phyloP scores from a whole-genome alignment of 495 filamentous ascomycete species.

The Rostrohypoxylon terebratum region DNA sequence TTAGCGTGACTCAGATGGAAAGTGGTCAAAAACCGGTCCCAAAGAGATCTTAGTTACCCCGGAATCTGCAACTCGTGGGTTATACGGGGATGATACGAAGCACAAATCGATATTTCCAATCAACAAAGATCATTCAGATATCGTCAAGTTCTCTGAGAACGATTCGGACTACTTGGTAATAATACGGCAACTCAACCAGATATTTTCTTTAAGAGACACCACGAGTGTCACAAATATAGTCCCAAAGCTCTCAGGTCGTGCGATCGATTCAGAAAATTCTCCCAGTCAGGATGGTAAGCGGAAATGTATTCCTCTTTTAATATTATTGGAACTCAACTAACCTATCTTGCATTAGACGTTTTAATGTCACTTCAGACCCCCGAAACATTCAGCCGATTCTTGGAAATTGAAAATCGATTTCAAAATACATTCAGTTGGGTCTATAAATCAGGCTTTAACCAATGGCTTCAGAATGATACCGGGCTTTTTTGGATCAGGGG shows the following conservation, averaged over 20 bases:
- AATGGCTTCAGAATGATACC: constrained; percentile 33
- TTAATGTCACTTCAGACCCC: constrained; percentile 1
- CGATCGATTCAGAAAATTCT: no score
- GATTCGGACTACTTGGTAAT: background rate
- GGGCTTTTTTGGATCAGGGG: constrained; percentile 45
- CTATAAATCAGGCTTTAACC: constrained; percentile 15
- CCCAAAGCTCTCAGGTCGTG: background rate
- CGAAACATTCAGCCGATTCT: constrained; percentile 8
- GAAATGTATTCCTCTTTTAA: background rate
- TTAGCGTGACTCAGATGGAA: constrained; percentile 12
- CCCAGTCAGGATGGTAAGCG: background rate
- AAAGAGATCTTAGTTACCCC: constrained; percentile 7
- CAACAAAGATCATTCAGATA: constrained; percentile 4
- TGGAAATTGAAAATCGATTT: constrained; percentile 17
- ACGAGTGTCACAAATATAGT: background rate
- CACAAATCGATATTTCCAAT: background rate
- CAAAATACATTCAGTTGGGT: constrained; percentile 37
- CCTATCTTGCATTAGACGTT: background rate
- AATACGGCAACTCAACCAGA: constrained; percentile 1
- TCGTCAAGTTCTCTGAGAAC: constrained; percentile 9
- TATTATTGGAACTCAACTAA: background rate
- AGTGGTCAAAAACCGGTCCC: constrained; percentile 11
- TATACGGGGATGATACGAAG: background rate
- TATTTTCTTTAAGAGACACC: background rate
- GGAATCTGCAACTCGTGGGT: constrained; percentile 4